Conservation (phyloP, 2,329 filamentous ascomycete species). For the Talaromyces sp. region DNA sequence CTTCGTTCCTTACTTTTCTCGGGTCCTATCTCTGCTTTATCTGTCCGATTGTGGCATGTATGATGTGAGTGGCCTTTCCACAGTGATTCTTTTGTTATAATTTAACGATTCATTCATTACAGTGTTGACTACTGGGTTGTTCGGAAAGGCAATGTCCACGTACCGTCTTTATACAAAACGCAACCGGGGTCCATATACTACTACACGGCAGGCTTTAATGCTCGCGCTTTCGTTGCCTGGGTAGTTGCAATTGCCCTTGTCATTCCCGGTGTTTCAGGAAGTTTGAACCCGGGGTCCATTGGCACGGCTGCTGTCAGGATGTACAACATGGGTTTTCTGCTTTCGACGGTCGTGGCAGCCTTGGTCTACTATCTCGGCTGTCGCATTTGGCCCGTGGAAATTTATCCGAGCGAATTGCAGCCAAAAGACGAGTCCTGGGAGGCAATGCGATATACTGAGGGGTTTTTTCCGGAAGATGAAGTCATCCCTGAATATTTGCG, state of each 20-base stretch:
- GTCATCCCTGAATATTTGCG: conserved; percentile 5
- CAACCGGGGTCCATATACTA: conserved; percentile 1
- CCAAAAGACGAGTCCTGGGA: conserved; percentile 3
- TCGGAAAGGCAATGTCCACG: conserved; percentile 6
- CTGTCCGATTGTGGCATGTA: conserved; percentile 7
- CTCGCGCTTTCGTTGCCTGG: conserved; percentile 3
- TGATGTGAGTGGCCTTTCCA: not conserved
- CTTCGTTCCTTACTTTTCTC: conserved; percentile 5
- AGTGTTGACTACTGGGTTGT: conserved; percentile 6
- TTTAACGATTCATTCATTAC: not conserved
- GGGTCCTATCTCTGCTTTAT: conserved; percentile 9
- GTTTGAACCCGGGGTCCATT: not conserved
- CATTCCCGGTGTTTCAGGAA: conserved; percentile 1
- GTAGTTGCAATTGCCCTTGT: conserved; percentile 1
- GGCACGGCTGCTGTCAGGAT: not conserved
- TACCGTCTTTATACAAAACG: conserved; percentile 3
- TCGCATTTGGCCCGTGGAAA: conserved; percentile 2
- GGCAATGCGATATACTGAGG: conserved; percentile 5
- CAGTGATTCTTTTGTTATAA: not conserved
- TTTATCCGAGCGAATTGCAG: not conserved
- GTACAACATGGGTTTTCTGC: conserved; percentile 7
- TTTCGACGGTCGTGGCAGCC: not conserved
- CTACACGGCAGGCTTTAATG: conserved; percentile 2
- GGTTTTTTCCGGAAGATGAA: conserved; percentile 6
- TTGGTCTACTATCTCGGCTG: conserved; percentile 3